These are phyloP conservation scores for Penicillium canariense DNA, from an alignment of 495 filamentous ascomycete genomes.

Conservation along the genomic window DNA sequence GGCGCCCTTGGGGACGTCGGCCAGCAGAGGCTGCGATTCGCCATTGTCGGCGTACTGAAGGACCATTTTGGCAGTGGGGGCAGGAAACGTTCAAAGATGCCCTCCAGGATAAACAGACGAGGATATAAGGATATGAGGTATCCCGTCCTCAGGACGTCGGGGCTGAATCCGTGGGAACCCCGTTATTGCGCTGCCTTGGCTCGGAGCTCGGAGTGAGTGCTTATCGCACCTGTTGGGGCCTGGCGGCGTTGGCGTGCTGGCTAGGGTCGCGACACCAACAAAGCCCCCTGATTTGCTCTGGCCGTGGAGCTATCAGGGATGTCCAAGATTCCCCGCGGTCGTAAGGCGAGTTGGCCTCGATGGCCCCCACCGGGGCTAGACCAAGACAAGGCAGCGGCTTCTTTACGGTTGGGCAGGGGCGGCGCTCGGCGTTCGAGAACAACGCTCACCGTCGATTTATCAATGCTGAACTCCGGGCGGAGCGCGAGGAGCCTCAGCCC, in stretches of 20 bases:
- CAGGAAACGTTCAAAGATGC: neutral
- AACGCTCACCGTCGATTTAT: neutral
- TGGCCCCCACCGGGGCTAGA: no score
- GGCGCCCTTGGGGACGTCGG: neutral
- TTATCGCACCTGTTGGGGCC: constrained; percentile 1
- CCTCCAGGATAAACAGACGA: neutral
- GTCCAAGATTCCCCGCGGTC: neutral
- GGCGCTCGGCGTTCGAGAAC: neutral
- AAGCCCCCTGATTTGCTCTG: neutral
- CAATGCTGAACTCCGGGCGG: neutral
- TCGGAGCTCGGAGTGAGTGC: neutral
- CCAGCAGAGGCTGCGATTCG: constrained; percentile 4
- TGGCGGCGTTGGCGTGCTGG: no score
- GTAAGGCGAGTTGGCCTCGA: neutral
- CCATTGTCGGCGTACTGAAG: neutral
- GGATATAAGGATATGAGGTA: neutral
- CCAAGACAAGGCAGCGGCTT: no score
- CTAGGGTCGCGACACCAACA: neutral
- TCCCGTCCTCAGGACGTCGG: neutral
- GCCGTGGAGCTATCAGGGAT: neutral
- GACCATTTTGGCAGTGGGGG: neutral
- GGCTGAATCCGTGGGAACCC: no score
- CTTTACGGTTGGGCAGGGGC: no score
- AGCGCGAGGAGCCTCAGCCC: neutral
- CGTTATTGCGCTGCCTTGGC: constrained; percentile 1